phyloP scores from a whole-genome alignment of 116 monocot genomes.

The Trichopus zeylanicus region DNA sequence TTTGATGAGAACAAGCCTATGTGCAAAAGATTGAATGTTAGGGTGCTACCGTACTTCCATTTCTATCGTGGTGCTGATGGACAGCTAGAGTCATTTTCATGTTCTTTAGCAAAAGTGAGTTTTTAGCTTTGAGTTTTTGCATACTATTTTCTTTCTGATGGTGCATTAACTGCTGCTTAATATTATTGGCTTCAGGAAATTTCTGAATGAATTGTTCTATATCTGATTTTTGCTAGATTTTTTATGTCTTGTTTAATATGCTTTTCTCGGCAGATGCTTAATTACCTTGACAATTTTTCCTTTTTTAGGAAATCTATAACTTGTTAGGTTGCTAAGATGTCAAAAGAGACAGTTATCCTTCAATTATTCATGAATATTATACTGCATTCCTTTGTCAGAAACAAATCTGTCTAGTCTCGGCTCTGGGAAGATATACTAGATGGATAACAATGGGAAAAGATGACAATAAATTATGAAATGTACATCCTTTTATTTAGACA shows the following conservation, averaged over 20 bases:
- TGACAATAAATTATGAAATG: no score
- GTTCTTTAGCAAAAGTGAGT: slow-evolving; percentile 82
- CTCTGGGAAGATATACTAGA: no score
- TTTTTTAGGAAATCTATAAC: neutral
- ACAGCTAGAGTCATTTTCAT: slow-evolving; percentile 78
- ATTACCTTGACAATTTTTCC: neutral
- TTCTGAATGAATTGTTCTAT: neutral
- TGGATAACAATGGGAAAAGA: no score
- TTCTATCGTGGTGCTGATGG: slow-evolving; percentile 98
- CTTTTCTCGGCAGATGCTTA: neutral
- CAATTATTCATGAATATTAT: neutral
- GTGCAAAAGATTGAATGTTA: slow-evolving; percentile 94
- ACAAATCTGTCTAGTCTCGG: no score
- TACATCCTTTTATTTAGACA: no score
- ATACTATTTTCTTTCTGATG: neutral
- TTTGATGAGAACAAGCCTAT: slow-evolving; percentile 97
- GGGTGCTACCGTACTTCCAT: slow-evolving; percentile 93
- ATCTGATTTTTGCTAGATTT: no score
- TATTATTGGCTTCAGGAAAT: neutral
- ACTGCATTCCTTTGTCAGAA: neutral
- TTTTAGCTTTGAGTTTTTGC: neutral
- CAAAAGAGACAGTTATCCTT: no score
- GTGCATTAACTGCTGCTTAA: neutral
- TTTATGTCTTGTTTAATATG: no score
- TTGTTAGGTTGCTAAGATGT: neutral